Conservation (phyloP, 2,329 filamentous ascomycete genomes). For the Cryphonectria radicalis region DNA sequence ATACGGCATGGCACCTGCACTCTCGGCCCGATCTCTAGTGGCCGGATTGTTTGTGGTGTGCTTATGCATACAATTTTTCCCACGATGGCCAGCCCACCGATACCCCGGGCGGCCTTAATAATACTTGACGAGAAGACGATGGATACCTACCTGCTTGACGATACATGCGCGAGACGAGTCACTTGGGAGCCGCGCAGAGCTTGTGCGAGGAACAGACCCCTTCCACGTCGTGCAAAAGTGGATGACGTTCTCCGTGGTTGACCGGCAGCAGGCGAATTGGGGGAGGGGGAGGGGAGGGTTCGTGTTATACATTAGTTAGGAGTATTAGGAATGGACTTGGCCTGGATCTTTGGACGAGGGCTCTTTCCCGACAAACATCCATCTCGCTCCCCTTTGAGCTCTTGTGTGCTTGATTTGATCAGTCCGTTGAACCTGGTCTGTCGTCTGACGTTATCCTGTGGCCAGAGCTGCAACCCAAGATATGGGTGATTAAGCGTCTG, state of each 20-base stretch:
- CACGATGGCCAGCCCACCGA: conserved; percentile 24
- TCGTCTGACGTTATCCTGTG: conserved; percentile 1
- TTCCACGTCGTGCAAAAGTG: conserved; percentile 8
- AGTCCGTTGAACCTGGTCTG: not conserved
- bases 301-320: conserved; percentile 18
- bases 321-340: conserved; percentile 22
- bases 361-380: not conserved
- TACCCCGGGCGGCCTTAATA: conserved; percentile 29
- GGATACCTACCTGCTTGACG: conserved; percentile 29
- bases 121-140: conserved; percentile 30
- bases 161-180: conserved; percentile 23
- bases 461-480: not conserved
- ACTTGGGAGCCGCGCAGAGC: conserved; percentile 19
- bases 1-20: conserved; percentile 18
- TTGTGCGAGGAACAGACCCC: conserved; percentile 16
- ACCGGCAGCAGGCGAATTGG: not conserved
- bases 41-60: not conserved
- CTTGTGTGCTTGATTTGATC: not conserved
- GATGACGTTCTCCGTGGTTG: conserved; percentile 10
- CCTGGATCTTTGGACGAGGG: conserved; percentile 4
- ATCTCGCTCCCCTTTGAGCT: not conserved
- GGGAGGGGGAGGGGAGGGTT: not conserved
- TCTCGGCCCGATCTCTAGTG: not conserved
- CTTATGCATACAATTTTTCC: conserved; percentile 22
- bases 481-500: not conserved